A percentile compares a stretch with the other conserved stretches of the same genome.
Conservation (phyloP, 2,329 filamentous ascomycete species). For the Karstenula rhodostoma region DNA sequence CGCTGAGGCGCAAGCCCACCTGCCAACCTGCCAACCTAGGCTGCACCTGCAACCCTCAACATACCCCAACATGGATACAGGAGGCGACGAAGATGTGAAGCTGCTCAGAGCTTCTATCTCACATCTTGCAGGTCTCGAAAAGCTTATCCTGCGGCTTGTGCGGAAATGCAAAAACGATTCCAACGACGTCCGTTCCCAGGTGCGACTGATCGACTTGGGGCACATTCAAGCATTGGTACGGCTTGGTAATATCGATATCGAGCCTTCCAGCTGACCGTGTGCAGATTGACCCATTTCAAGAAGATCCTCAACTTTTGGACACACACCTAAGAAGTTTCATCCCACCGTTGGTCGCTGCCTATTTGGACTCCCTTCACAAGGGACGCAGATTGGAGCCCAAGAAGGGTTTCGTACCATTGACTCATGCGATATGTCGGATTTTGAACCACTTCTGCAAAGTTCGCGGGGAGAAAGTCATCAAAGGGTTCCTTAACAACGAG, state of each 20-base stretch:
- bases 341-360: conserved; percentile 76
- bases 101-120: conserved; percentile 53
- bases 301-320: conserved; percentile 92
- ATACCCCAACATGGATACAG: conserved; percentile 41
- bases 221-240: conserved; percentile 47
- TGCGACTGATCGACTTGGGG: conserved; percentile 51
- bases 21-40: conserved; percentile 11
- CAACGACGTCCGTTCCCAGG: conserved; percentile 44
- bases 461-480: conserved; percentile 89
- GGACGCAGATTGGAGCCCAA: conserved; percentile 29
- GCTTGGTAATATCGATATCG: not conserved
- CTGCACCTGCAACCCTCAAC: conserved; percentile 5
- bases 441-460: conserved; percentile 95
- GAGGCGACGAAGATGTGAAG: conserved; percentile 57
- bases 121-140: conserved; percentile 40
- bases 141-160: conserved; percentile 46
- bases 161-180: conserved; percentile 42
- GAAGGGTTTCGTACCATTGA: conserved; percentile 38
- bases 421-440: conserved; percentile 74
- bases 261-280: conserved; percentile 4
- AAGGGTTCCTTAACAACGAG: conserved; percentile 90
- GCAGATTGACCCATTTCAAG: conserved; percentile 86
- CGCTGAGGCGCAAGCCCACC: conserved; percentile 20
- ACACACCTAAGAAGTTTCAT: conserved; percentile 79
- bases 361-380: conserved; percentile 69